Evolutionary conservation across 2,329 filamentous ascomycete species (phyloP).

Genomic region (Rhinocladiella similis): DNA sequence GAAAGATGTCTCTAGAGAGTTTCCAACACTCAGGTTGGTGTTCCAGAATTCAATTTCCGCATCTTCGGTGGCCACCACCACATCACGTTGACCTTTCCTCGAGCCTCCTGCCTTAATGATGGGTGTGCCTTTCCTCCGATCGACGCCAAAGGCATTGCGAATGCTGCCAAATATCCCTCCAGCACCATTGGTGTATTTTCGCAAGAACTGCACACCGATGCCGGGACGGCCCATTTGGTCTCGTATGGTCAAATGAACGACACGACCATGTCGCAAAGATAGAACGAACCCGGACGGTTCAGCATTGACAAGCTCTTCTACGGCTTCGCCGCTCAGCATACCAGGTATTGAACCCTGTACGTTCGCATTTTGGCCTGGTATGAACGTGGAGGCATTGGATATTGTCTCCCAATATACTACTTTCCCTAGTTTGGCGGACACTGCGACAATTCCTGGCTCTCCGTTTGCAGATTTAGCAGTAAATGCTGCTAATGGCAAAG

Average conservation of each 20-base stretch:
- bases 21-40: constrained; percentile 82
- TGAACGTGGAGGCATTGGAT: constrained; percentile 79
- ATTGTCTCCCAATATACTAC: constrained; percentile 96
- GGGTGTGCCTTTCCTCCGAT: constrained; percentile 73
- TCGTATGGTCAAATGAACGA: constrained; percentile 82
- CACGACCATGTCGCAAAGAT: constrained; percentile 78
- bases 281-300: constrained; percentile 87
- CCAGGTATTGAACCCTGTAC: constrained; percentile 73
- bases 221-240: constrained; percentile 84
- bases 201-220: constrained; percentile 76
- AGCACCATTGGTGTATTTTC: constrained; percentile 57
- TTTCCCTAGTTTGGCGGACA: constrained; percentile 80
- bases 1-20: constrained; percentile 70
- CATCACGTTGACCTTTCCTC: constrained; percentile 78
- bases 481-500: constrained; percentile 78
- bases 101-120: constrained; percentile 71
- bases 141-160: constrained; percentile 70
- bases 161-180: constrained; percentile 79
- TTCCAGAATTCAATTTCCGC: constrained; percentile 84
- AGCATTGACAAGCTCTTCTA: constrained; percentile 75
- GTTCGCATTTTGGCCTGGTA: constrained; percentile 78
- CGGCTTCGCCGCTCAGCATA: constrained; percentile 75
- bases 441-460: constrained; percentile 81
- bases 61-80: constrained; percentile 75
- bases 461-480: constrained; percentile 76